These are phyloP conservation scores for Tylopilus sp. DNA, from an alignment of 1,284 basidiomycete genomes.

Conservation along the genomic window DNA sequence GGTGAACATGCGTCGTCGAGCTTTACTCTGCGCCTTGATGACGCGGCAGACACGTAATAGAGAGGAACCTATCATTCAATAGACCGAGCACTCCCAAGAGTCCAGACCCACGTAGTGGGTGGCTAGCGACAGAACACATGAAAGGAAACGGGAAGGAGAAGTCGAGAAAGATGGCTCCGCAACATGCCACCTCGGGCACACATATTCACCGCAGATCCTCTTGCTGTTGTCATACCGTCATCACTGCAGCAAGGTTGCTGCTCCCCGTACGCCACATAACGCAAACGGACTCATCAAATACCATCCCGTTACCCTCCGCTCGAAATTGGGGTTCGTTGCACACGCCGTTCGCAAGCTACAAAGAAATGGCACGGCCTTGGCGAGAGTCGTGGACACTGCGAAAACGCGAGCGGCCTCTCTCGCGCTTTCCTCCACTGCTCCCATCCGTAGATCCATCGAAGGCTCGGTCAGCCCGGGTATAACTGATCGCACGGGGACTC, in stretches of 20 bases:
- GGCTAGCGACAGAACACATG: slow-evolving; percentile 13
- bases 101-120: slow-evolving; percentile 13
- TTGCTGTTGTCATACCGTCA: slow-evolving; percentile 26
- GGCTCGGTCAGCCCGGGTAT: slow-evolving; percentile 65
- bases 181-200: slow-evolving; percentile 13
- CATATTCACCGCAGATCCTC: slow-evolving; percentile 28
- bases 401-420: slow-evolving; percentile 57
- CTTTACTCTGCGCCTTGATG: slow-evolving; percentile 2
- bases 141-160: slow-evolving; percentile 12
- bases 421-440: slow-evolving; percentile 44
- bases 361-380: slow-evolving; percentile 71
- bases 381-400: slow-evolving; percentile 55
- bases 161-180: slow-evolving; percentile 6
- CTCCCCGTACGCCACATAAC: slow-evolving; percentile 30
- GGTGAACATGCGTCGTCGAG: slow-evolving; percentile 23
- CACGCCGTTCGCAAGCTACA: slow-evolving; percentile 45
- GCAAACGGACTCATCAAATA: slow-evolving; percentile 32
- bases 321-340: slow-evolving; percentile 25
- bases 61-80: slow-evolving; percentile 16
- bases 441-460: slow-evolving; percentile 55
- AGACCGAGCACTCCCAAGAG: slow-evolving; percentile 13
- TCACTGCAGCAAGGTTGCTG: slow-evolving; percentile 33
- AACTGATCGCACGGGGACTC: slow-evolving; percentile 71
- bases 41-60: slow-evolving; percentile 20
- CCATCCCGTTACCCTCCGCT: slow-evolving; percentile 17